Evolutionary conservation across 768 basidiomycete species (phyloP), one percentile per base, ranked within the genome.

Genomic region (Rhodocollybia butyracea): DNA sequence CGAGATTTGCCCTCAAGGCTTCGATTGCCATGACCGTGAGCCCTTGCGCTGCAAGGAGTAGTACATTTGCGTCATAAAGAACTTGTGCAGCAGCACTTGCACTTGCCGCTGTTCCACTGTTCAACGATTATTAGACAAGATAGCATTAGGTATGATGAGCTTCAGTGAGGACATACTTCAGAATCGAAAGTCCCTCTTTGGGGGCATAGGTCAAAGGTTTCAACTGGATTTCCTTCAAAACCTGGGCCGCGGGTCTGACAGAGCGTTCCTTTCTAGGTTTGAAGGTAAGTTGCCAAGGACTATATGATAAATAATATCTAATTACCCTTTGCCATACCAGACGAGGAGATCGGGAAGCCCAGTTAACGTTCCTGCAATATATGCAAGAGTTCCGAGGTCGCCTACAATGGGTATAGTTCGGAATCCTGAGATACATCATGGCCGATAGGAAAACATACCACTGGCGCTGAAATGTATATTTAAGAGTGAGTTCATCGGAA

Each of bases 401-500:
- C 45, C 45, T 46, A n/a, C 11, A 7, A n/a, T n/a, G n/a, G n/a
- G 5, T n/a, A 26, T 5, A 26, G 21, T 26, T 46, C 4, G 5
- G 15, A 5, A 12, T 6, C 5, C 22, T 46, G 11, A 46, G 22
- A n/a, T 4, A 5, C 6, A 17, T n/a, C n/a, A 5, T 40, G 21
- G 39, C 34, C 15, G 17, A 40, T 5, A n/a, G 6, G 17, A 6
- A 17, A 40, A 6, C 21, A 17, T 40, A 40, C 39, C 39, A 40
- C 39, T 40, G 17, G 39, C 39, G 39, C 39, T 40, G 21, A 40
- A n/a, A n/a, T 13, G 6, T 8, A 17, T 5, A 40, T 40, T 13
- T 53, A 54, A 50, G 61, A 51, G 60, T 54, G 22, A 50, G 48
- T 59, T 57, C 24, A 43, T 47, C 46, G n/a, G 22, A 24, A 48